Base-by-base conservation (phyloP, 768 basidiomycete genomes). In the Termitomyces sp. region DNA sequence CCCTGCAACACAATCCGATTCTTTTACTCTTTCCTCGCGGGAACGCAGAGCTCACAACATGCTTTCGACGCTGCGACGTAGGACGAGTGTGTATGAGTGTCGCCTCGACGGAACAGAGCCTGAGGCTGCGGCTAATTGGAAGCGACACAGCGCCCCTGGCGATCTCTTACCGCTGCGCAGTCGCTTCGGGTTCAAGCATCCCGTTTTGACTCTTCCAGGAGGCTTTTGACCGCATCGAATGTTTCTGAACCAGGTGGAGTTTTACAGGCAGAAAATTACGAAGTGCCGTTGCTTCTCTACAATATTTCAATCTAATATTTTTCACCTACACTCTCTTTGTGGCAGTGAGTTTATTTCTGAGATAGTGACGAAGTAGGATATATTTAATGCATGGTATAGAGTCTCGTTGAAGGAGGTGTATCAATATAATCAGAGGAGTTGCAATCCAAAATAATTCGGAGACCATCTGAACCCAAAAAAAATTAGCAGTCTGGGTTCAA, bases 121-220 rank as follows among this genome's bases (percentile, higher is more conserved):
- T 8, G 61, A 70, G 50, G 64, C 62, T 28, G 69, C 61, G 22
- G 58, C 58, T 54, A 77, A 75, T 61, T 75, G 73, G 68, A 81
- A 76, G 68, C 79, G 87, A 52, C 76, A 77, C 63, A 87, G 85
- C 65, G 85, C 84, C 9, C 87, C 86, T 24, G 84, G 83, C 12
- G 83, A 88, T 66, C 69, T 87, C 40, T 73, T 77, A 58, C 71
- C 74, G 20, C 68, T 65, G 20, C 71, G 74, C 45, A 72, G 75
- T 48, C 84, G 86, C 54, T 61, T 66, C 45, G 84, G 82, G 43
- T 87, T 88, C 66, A 72, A 79, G 62, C 82, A 84, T 65, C 81
- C 83, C 14, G 76, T 83, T 46, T 77, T 89, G 45, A 70, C 76
- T 12, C 67, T 85, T 59, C 80, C 82, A 6, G 85, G 84, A 33